A percentile compares a stretch with the other conserved stretches of the same genome.
Evolutionary conservation across 2,329 filamentous ascomycete species (phyloP).

Genomic region (Aspergillus tanneri): DNA sequence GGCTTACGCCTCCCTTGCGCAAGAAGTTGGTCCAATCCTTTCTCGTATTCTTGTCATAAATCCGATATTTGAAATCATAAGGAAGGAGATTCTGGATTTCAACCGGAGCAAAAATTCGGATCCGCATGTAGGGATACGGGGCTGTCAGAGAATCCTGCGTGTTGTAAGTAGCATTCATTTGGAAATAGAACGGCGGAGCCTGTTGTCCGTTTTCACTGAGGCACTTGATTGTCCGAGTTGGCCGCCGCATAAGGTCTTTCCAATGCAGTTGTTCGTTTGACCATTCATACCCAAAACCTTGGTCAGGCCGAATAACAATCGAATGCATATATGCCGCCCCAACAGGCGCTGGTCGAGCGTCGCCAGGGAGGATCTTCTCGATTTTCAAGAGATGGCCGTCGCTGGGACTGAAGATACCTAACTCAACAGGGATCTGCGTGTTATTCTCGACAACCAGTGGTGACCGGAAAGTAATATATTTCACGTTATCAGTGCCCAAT

Average conservation of each 20-base stretch:
- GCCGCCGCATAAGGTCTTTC: slow-evolving; percentile 82
- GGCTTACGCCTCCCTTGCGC: slow-evolving; percentile 92
- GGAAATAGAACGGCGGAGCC: slow-evolving; percentile 87
- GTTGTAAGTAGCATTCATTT: slow-evolving; percentile 84
- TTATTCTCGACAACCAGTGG: slow-evolving; percentile 92
- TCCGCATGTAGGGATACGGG: slow-evolving; percentile 90
- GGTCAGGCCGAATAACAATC: slow-evolving; percentile 82
- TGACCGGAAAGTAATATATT: slow-evolving; percentile 93
- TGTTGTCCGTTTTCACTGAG: slow-evolving; percentile 78
- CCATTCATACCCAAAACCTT: slow-evolving; percentile 96
- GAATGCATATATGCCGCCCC: slow-evolving; percentile 89
- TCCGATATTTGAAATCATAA: slow-evolving; percentile 98
- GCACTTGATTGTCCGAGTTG: slow-evolving; percentile 84
- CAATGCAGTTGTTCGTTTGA: slow-evolving; percentile 87
- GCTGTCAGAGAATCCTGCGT: slow-evolving; percentile 76
- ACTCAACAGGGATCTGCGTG: slow-evolving; percentile 91
- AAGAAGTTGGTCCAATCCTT: slow-evolving; percentile 99
- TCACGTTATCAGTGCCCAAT: slow-evolving; percentile 91
- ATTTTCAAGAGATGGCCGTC: slow-evolving; percentile 93
- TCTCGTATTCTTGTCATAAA: slow-evolving; percentile 97
- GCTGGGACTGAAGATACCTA: slow-evolving; percentile 84
- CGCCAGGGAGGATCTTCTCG: slow-evolving; percentile 92
- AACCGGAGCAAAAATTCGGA: slow-evolving; percentile 87
- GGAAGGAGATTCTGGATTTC: slow-evolving; percentile 93
- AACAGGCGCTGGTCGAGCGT: slow-evolving; percentile 84